Percentiles rank a stretch among this genome's conserved stretches.
Conservation (phyloP, 1,284 basidiomycete genomes). For the Melampsora occidentalis region DNA sequence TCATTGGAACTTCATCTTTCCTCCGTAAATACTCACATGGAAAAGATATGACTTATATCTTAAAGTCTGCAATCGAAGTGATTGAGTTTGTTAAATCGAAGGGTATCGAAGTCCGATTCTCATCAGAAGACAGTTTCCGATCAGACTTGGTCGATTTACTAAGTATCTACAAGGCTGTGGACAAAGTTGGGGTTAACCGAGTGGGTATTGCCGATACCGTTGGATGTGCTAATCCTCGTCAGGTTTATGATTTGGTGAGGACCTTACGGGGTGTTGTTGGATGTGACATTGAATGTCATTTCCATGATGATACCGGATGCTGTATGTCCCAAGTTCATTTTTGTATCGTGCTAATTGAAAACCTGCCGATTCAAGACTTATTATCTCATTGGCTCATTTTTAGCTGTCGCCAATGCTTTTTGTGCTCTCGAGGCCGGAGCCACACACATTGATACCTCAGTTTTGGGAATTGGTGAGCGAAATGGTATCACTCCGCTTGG, state of each 20-base stretch:
- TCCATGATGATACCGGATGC: conserved; percentile 93
- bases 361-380: background rate
- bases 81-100: conserved; percentile 99
- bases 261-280: conserved; percentile 91
- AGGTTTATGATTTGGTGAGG: conserved; percentile 97
- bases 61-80: conserved; percentile 91
- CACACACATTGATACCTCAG: conserved; percentile 93
- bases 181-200: conserved; percentile 98
- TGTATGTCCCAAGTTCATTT: conserved; percentile 61
- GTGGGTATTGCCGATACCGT: conserved; percentile 99
- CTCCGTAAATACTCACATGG: conserved; percentile 99
- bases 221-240: conserved; percentile 95
- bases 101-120: conserved; percentile 99
- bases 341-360: background rate
- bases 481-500: conserved; percentile 98
- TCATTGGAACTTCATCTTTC: conserved; percentile 98
- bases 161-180: conserved; percentile 98
- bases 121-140: conserved; percentile 99
- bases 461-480: conserved; percentile 96
- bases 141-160: conserved; percentile 98
- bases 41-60: conserved; percentile 99
- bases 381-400: background rate
- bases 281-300: conserved; percentile 96
- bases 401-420: conserved; percentile 97
- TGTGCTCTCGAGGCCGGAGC: conserved; percentile 97